Base-by-base conservation (phyloP, 148 eudicot genomes). In the Chenopodium suecicum region DNA sequence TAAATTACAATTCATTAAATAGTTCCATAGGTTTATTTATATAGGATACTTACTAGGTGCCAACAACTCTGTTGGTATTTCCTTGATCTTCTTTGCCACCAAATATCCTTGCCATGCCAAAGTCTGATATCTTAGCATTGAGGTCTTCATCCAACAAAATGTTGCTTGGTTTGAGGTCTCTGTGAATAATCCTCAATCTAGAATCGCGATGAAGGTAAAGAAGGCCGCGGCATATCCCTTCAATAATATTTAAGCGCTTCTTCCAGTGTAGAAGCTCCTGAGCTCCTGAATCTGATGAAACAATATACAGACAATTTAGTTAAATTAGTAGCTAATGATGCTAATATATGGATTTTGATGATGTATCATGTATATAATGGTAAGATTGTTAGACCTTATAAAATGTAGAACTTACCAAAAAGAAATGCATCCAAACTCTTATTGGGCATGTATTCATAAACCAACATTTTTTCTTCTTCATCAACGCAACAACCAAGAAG, bases 41-140 rank as follows among this genome's bases (percentile, higher is more conserved):
- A 58, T 60, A 7, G n/a, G 7, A 62, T 47, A 47, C 76, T 73
- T 73, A 73, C 76, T 73, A 73, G 60, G 76, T 73, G 60, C 76
- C 76, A n/a, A 73, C 76, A 11, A 73, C 32, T 48, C 58, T 46
- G 10, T n/a, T 73, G 76, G 76, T 73, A 58, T 23, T n/a, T 56
- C 76, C 29, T 47, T 47, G 56, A 46, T 46, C 76, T 73, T 73
- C 76, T 73, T 73, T 23, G 19, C 32, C 32, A 7, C 76, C 76
- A 44, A 73, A 73, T 46, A 73, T 73, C 32, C 76, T 73, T 23
- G 76, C 76, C 76, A 73, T 46, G 29, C 76, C 76, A 25, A 73
- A 73, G 58, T 73, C 76, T 47, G 76, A 73, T 73, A 73, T 73
- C 58, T 73, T 73, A n/a, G 76, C 17, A 73, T 46, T 73, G 32